Evolutionary conservation across 176 grass and related monocot genomes (phyloP), one percentile per base, ranked within the genome.

Genomic region (barley (Hordeum vulgare)): DNA sequence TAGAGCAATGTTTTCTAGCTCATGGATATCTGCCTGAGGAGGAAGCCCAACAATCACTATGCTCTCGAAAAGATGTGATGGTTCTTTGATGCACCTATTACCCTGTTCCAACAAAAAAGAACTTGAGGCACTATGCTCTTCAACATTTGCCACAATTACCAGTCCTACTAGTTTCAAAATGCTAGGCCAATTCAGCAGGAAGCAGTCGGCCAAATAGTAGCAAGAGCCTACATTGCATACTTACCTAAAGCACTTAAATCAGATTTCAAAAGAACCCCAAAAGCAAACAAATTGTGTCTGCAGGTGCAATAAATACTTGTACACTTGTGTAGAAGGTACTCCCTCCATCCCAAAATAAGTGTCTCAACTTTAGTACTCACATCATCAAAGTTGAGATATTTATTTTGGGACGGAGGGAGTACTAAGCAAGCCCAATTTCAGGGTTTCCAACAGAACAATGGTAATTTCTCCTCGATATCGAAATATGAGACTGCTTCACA

Each of bases 21-120:
- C 83, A 40, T 87, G 85, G 29, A 88, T 83, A 81, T 99, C 97
- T 74, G 88, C 86, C 44, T 87, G 83, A 87, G 97, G 97, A 85
- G 94, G 93, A 68, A 99, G 89, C 70, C 97, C 97, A 76, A 99
- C 87, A 87, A 96, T 84, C 72, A 96, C 86, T 54, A 99, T 90
- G 81, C 97, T 96, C 87, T 99, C 97, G 76, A 96, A 92, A 62
- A 96, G 35, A 85, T 87, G 92, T 76, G 91, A 94, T 56, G 93
- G 93, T 79, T 96, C 93, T 85, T 85, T 92, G 45, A 91, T 80
- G 84, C 85, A 79, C 81, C 26, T 93, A 79, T 92, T 90, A 64
- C 94, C 89, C 97, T 96, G 88, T 44, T 79, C 42, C 60, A 83
- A 51, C 51, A 49, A 73, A 51, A 2, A 60, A 25, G 53, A 51